phyloP scores from a whole-genome alignment of 2,329 filamentous ascomycete species.

The Fusarium nanum region DNA sequence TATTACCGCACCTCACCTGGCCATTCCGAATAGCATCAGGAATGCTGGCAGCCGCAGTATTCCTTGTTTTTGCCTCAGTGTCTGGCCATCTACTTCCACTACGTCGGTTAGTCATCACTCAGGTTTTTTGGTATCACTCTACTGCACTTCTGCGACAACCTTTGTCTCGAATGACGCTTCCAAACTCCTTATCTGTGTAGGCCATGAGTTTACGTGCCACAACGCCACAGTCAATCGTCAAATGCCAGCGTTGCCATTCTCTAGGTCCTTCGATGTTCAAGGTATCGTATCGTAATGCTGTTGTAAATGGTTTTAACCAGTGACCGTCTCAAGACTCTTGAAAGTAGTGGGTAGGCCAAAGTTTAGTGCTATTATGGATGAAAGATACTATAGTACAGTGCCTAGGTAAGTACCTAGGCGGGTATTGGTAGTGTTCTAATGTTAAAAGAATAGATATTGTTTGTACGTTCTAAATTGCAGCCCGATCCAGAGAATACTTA shows the following conservation, averaged over 20 bases:
- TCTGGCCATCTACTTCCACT: background rate
- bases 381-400: background rate
- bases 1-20: background rate
- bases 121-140: background rate
- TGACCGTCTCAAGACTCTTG: background rate
- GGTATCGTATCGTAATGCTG: background rate
- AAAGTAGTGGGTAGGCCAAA: background rate
- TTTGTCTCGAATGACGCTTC: constrained; percentile 17
- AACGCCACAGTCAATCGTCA: constrained; percentile 14
- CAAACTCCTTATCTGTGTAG: background rate
- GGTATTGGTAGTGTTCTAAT: background rate
- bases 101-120: background rate
- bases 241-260: background rate
- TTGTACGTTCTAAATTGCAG: background rate
- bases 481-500: background rate
- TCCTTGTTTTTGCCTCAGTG: background rate
- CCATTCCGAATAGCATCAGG: background rate
- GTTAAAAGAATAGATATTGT: background rate
- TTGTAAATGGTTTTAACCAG: background rate
- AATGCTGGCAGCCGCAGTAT: background rate
- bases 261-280: background rate
- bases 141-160: constrained; percentile 16
- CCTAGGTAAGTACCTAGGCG: too few species aligned
- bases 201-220: constrained; percentile 18
- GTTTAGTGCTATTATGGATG: background rate